Evolutionary conservation across 768 basidiomycete genomes (phyloP), one percentile per base, ranked within the genome.

Genomic region (Mycena haematopus): DNA sequence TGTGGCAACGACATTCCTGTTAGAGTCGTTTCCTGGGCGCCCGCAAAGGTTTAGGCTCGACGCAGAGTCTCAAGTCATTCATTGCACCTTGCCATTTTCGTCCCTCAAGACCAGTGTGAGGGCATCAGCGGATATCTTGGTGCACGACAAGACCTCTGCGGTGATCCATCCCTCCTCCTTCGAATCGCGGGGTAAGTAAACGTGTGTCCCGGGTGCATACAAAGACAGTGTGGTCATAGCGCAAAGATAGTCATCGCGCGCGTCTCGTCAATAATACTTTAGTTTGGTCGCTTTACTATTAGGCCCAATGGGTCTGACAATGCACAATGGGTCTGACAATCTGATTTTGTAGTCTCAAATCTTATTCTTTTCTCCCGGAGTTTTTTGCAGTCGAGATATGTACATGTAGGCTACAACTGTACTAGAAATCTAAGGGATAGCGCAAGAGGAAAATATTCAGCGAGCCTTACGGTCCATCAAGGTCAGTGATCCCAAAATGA

Each of bases 161-260:
- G 92, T 92, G 67, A 96, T 82, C 95, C 95, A 97, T 64, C 92
- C 93, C 67, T 89, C 86, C 64, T 96, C 93, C 76, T 96, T 92
- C 76, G 91, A 93, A 80, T 96, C 93, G 93, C 86, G 71, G 2
- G 7, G 19, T 9, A 96, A 92, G 93, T 90, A 93, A 71, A 93
- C 92, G 67, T 90, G 83, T 65, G 91, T 92, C 63, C 92, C 92
- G 76, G 89, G 92, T 83, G 88, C 89, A 80, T 93, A 93, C 71
- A 92, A 35, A 52, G 60, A 59, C 71, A 91, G 38, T 45, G 61
- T 63, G 58, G 62, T 60, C 65, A 67, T 67, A 58, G 65, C 29
- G 46, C n/a, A 55, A 61, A 62, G 56, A 52, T 56, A 47, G 36
- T 45, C 58, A 65, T 65, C 47, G 31, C n/a, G n/a, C n/a, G n/a